Base-by-base conservation (phyloP, 768 basidiomycete species). In the Omphalotus guepiniiformis region DNA sequence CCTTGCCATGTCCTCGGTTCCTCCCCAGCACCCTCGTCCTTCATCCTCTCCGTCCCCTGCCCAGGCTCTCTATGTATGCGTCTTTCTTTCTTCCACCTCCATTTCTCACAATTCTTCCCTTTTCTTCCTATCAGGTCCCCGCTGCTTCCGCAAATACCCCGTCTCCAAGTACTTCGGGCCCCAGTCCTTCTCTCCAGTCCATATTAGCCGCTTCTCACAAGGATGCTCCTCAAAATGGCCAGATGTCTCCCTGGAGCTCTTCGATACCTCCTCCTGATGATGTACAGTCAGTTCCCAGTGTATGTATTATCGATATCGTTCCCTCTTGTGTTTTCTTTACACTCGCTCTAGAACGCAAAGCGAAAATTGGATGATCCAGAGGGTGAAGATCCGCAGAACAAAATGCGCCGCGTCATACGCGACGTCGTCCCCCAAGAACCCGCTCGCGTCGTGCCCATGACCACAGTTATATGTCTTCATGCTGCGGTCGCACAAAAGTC, bases 401-500 rank as follows among this genome's bases (percentile, higher is more conserved):
- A 91, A 73, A 90, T 90, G 61, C 79, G 88, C 48, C 84, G 88
- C 58, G 86, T 88, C 55, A 85, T 89, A 40, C 84, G 84, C 64
- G 85, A 89, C 65, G 87, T 88, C 62, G 79, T 88, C 54, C 79
- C 80, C 27, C 83, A 85, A 58, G 85, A 89, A 57, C 82, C 83
- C 7, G 63, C 79, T 40, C 84, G 83, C 53, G 79, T 85, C 55
- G 78, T 88, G 69, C 85, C 87, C 50, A 91, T 93, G 90, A 92
- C 90, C 29, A 92, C 89, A 30, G 88, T 93, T 26, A 80, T 91
- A 52, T 92, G 88, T 55, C 74, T 93, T 44, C 93, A 95, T 59
- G 91, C 93, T 21, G 90, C 89, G 26, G 91, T 93, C 42, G 93
- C 91, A 1, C 93, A 96, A 70, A 96, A 96, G 70, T 93, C 91